Evolutionary conservation across 495 filamentous ascomycete species (phyloP).

Genomic region (Tuber indicum): DNA sequence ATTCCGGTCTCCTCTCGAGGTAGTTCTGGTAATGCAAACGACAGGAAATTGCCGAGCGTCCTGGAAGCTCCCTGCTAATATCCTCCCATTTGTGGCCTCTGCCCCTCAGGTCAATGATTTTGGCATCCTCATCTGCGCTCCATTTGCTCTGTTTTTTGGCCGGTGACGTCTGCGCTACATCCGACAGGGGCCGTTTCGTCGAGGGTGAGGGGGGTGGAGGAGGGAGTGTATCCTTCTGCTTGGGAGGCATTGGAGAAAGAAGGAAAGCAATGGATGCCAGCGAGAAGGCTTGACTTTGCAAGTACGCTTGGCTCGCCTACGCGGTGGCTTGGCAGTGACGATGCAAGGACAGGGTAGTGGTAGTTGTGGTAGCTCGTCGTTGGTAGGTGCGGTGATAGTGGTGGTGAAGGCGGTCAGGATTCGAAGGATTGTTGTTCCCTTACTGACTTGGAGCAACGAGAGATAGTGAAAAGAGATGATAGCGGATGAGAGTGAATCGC

Average conservation of each 20-base stretch:
- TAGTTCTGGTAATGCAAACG: constrained; percentile 97
- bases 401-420: constrained; percentile 4
- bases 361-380: constrained; percentile 12
- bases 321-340: neutral
- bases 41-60: constrained; percentile 86
- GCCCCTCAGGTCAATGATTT: constrained; percentile 82
- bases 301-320: neutral
- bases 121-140: constrained; percentile 80
- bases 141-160: constrained; percentile 96
- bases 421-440: constrained; percentile 11
- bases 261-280: constrained; percentile 39
- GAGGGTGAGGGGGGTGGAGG: constrained; percentile 34
- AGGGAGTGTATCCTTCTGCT: constrained; percentile 31
- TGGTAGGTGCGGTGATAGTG: constrained; percentile 12
- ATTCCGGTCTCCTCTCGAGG: constrained; percentile 78
- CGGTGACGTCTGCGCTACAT: constrained; percentile 58
- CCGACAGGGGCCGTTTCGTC: constrained; percentile 41
- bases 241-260: constrained; percentile 38
- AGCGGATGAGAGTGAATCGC: constrained; percentile 13
- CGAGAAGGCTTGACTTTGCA: constrained; percentile 13
- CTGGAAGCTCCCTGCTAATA: constrained; percentile 81
- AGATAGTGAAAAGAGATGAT: constrained; percentile 15
- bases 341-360: neutral
- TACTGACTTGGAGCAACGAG: constrained; percentile 25
- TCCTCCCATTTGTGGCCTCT: constrained; percentile 98